A percentile compares a stretch with the other conserved stretches of the same genome.
Conservation (phyloP, 306 rosid genomes). For the Vigna unguiculata region DNA sequence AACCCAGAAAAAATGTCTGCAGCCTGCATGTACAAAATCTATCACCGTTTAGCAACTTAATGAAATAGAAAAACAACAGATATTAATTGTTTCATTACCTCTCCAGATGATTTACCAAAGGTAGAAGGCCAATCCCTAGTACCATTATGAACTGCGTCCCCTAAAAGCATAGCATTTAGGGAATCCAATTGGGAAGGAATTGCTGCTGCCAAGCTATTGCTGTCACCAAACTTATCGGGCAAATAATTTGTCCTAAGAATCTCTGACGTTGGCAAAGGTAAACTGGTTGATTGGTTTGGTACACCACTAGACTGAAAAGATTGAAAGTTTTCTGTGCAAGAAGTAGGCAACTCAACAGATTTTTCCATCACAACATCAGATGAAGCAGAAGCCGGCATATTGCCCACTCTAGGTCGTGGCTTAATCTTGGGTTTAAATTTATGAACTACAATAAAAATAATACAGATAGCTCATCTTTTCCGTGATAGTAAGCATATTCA, state of each 20-base stretch:
- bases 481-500: constrained; percentile 9
- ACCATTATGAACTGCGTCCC: constrained; percentile 48
- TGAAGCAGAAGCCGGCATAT: constrained; percentile 45
- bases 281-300: constrained; percentile 35
- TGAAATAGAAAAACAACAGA: neutral
- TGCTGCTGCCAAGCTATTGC: constrained; percentile 39
- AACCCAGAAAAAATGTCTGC: constrained; percentile 65
- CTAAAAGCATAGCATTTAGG: constrained; percentile 42
- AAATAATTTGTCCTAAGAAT: constrained; percentile 31
- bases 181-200: constrained; percentile 49
- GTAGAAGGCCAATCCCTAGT: constrained; percentile 51
- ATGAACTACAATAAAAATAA: constrained; percentile 47
- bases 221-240: constrained; percentile 38
- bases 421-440: constrained; percentile 71
- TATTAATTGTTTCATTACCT: constrained; percentile 54
- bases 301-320: constrained; percentile 32
- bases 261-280: constrained; percentile 42
- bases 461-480: constrained; percentile 32
- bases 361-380: constrained; percentile 33
- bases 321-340: constrained; percentile 43
- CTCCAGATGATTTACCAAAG: constrained; percentile 54
- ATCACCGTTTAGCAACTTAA: constrained; percentile 32
- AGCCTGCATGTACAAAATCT: constrained; percentile 54
- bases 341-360: constrained; percentile 38
- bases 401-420: constrained; percentile 57